Evolutionary conservation across 2,329 filamentous ascomycete genomes (phyloP).

Genomic region (Penicillium sp.): DNA sequence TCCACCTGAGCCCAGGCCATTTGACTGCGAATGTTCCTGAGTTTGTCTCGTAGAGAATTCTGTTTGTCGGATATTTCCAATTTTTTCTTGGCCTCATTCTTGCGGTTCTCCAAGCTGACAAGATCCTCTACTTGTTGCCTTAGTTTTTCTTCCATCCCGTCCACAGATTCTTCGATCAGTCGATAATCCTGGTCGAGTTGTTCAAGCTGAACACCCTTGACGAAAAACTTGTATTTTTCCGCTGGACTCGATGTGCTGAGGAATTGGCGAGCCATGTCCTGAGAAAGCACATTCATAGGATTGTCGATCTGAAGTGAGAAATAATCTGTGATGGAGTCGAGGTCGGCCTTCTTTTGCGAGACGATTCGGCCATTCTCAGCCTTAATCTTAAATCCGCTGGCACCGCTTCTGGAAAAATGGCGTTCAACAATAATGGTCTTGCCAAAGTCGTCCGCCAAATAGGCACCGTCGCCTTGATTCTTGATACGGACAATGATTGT

Average conservation of each 20-base stretch:
- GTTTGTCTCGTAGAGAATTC: constrained; percentile 63
- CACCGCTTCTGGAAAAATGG: constrained; percentile 74
- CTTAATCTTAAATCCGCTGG: constrained; percentile 86
- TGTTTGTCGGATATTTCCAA: constrained; percentile 68
- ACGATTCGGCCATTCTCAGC: constrained; percentile 68
- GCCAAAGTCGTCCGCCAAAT: constrained; percentile 79
- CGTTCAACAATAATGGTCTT: constrained; percentile 87
- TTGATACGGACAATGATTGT: constrained; percentile 83
- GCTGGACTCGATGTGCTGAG: constrained; percentile 78
- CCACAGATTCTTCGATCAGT: constrained; percentile 75
- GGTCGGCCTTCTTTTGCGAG: constrained; percentile 79
- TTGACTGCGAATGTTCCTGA: constrained; percentile 63
- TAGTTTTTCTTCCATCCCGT: constrained; percentile 69
- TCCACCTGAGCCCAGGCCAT: constrained; percentile 86
- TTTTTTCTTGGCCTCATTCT: constrained; percentile 64
- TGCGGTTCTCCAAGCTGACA: constrained; percentile 58
- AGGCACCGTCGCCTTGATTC: constrained; percentile 83
- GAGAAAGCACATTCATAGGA: constrained; percentile 90
- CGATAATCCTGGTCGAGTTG: constrained; percentile 90
- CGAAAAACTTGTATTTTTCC: constrained; percentile 95
- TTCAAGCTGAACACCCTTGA: constrained; percentile 91
- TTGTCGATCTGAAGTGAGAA: constrained; percentile 95
- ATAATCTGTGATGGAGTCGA: constrained; percentile 92
- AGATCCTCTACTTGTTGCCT: constrained; percentile 64
- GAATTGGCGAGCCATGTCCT: constrained; percentile 93